Percentiles rank a stretch among this genome's conserved stretches.
Evolutionary conservation across 2,329 filamentous ascomycete genomes (phyloP).

Genomic region (Verticillium tricorpus): DNA sequence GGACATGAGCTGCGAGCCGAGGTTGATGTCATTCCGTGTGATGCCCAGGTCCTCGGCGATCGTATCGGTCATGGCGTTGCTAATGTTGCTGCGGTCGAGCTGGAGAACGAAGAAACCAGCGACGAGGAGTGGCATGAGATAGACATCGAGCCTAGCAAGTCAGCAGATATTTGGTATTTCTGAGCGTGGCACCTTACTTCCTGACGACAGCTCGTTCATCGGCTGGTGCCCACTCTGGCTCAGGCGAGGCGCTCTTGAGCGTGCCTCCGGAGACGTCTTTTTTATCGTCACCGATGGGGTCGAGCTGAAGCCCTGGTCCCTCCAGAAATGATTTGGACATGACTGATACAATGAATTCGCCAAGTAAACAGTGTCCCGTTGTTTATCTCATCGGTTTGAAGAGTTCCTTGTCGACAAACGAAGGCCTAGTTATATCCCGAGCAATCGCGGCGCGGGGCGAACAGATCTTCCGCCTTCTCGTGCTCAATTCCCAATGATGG

Average conservation of each 20-base stretch:
- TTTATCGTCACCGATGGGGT: too few relatives aligned
- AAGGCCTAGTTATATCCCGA: too few relatives aligned
- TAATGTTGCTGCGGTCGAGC: conserved; percentile 34
- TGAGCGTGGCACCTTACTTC: not conserved
- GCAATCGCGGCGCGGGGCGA: too few relatives aligned
- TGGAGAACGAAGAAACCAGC: conserved; percentile 27
- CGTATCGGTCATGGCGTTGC: conserved; percentile 47
- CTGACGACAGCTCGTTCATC: not conserved
- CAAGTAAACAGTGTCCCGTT: too few relatives aligned
- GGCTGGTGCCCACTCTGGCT: not conserved
- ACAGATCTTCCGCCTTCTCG: too few relatives aligned
- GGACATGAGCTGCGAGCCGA: conserved; percentile 46
- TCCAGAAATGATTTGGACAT: too few relatives aligned
- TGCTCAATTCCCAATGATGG: too few relatives aligned
- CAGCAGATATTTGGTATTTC: not conserved
- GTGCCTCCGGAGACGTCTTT: conserved; percentile 3
- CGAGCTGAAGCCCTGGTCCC: too few relatives aligned
- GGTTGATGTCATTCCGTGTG: conserved; percentile 45
- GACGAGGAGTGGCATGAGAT: conserved; percentile 23
- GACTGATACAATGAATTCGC: too few relatives aligned
- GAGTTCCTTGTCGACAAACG: too few relatives aligned
- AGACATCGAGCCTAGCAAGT: conserved; percentile 14
- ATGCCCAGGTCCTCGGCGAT: conserved; percentile 43
- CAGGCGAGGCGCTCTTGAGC: not conserved
- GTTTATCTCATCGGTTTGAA: too few relatives aligned